Evolutionary conservation across 1,284 basidiomycete species (phyloP), one percentile per base, ranked within the genome.

Genomic region (Papiliotrema laurentii): DNA sequence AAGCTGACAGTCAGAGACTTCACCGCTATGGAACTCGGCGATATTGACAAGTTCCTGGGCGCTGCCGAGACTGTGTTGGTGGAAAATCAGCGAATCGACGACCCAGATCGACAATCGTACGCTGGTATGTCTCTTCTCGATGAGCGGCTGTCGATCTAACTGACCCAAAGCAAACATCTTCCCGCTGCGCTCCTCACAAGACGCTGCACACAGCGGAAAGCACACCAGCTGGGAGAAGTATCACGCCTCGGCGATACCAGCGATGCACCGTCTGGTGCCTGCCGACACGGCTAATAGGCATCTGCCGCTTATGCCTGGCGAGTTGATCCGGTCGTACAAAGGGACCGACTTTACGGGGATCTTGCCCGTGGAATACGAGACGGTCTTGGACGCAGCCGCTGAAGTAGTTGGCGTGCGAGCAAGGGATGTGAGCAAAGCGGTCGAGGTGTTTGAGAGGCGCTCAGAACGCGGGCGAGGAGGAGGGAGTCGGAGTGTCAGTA

Each of bases 251-350:
- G 52, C 11, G 33, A 46, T 16, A 7, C 18, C 9, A 39, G 45
- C n/a, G 39, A 28, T 18, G 42, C 19, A 39, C 26, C 14, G 28
- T 34, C 2, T 39, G 36, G 13, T 25, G 18, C 18, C 43, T 13
- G 38, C 44, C 5, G 30, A 41, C 27, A 38, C 45, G 11, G 46
- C 47, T 26, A 60, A 57, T 31, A 48, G 53, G 24, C 34, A 52
- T 11, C 57, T 68, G 5, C 67, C 65, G 0, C 57, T 65, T 10
- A 55, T 65, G 52, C 66, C 69, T 1, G 69, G 66, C 26, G 68
- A 70, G 37, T 52, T 51, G 13, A 24, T 63, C 28, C 42, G 42
- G 11, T 55, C 55, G 9, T 72, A 59, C 51, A 51, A 61, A 24
- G 43, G 63, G 0, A 39, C 45, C 22, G 64, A 68, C 44, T 26